Evolutionary conservation across 2,329 filamentous ascomycete genomes (phyloP).

Genomic region (Podosphaera aphanis): DNA sequence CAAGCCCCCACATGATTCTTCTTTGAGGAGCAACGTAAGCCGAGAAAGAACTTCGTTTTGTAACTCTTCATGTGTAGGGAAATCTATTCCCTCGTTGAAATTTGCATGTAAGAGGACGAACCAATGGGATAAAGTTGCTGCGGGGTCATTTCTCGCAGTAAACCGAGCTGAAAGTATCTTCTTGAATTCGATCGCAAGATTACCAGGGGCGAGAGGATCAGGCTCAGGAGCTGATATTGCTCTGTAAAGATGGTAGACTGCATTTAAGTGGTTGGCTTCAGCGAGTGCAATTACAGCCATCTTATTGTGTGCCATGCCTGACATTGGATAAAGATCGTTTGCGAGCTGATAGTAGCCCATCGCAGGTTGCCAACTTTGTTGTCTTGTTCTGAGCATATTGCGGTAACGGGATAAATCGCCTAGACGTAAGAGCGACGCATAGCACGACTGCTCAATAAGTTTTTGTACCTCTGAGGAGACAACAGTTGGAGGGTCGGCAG

Average conservation of each 20-base stretch:
- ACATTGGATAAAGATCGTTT: slow-evolving; percentile 50
- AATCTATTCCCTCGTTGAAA: slow-evolving; percentile 56
- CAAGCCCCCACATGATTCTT: slow-evolving; percentile 36
- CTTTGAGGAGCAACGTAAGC: slow-evolving; percentile 48
- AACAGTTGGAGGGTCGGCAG: slow-evolving; percentile 9
- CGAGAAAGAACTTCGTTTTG: slow-evolving; percentile 70
- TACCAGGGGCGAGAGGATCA: slow-evolving; percentile 48
- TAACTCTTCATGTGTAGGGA: slow-evolving; percentile 54
- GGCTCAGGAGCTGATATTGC: slow-evolving; percentile 53
- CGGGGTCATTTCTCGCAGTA: slow-evolving; percentile 8
- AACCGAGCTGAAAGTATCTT: slow-evolving; percentile 27
- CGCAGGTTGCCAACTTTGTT: slow-evolving; percentile 53
- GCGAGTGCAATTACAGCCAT: slow-evolving; percentile 66
- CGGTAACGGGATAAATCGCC: slow-evolving; percentile 83
- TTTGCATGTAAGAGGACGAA: slow-evolving; percentile 70
- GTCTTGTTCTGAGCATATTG: slow-evolving; percentile 44
- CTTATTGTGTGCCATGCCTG: slow-evolving; percentile 72
- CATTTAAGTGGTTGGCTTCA: slow-evolving; percentile 56
- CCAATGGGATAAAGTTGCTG: slow-evolving; percentile 47
- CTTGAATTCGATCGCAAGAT: slow-evolving; percentile 60
- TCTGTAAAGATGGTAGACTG: slow-evolving; percentile 76
- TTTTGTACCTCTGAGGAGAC: slow-evolving; percentile 12
- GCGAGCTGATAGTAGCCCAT: slow-evolving; percentile 71
- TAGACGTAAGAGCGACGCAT: slow-evolving; percentile 62
- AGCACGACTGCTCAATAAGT: slow-evolving; percentile 47